Conservation (phyloP, 805 yeast genomes). For the Wickerhamomyces subpelliculosus region DNA sequence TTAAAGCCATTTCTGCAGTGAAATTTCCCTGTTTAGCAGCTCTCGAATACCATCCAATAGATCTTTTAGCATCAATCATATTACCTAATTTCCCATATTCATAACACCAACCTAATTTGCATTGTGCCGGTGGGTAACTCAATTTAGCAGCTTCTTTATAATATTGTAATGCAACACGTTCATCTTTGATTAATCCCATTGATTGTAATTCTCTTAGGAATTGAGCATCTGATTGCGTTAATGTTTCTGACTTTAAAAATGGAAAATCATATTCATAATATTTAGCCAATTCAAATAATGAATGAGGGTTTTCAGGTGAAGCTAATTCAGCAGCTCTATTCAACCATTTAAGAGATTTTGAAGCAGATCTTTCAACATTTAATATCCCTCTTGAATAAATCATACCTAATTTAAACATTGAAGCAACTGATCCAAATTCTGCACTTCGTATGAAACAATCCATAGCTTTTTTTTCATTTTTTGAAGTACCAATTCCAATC, state of each 20-base stretch:
- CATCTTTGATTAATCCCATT: constrained; percentile 27
- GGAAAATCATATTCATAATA: constrained; percentile 42
- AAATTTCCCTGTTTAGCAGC: constrained; percentile 58
- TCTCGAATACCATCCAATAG: constrained; percentile 68
- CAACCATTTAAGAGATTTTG: constrained; percentile 44
- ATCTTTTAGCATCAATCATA: constrained; percentile 44
- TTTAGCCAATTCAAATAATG: constrained; percentile 51
- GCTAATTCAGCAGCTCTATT: constrained; percentile 40
- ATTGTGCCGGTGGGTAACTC: constrained; percentile 61
- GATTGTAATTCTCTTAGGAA: constrained; percentile 27
- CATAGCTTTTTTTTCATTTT: constrained; percentile 41
- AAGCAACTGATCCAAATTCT: constrained; percentile 49
- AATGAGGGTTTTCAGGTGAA: constrained; percentile 42
- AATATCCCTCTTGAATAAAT: constrained; percentile 44
- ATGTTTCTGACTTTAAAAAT: constrained; percentile 3
- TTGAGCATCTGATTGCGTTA: constrained; percentile 20
- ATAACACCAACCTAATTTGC: constrained; percentile 62
- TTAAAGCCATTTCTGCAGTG: constrained; percentile 62
- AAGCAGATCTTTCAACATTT: constrained; percentile 31
- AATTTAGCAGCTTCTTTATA: constrained; percentile 54
- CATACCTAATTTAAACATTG: constrained; percentile 73
- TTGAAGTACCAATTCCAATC: constrained; percentile 48
- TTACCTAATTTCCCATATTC: constrained; percentile 60
- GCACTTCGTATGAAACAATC: constrained; percentile 56
- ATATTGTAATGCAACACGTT: constrained; percentile 38